phyloP scores from a whole-genome alignment of 345 rosid species.

The Eutrema heterophyllum region DNA sequence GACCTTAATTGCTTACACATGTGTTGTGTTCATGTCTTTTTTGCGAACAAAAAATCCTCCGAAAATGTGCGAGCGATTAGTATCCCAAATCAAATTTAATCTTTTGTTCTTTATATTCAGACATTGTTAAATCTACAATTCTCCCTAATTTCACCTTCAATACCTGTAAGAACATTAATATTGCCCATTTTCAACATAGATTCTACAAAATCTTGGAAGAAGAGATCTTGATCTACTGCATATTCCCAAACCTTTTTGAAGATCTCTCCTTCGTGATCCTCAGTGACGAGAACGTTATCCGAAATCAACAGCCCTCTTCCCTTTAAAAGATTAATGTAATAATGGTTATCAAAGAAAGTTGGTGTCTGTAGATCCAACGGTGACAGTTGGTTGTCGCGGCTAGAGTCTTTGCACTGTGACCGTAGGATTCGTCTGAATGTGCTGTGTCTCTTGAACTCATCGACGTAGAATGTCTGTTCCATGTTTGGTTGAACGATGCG shows the following conservation, averaged over 20 bases:
- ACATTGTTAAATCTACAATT: constrained; percentile 53
- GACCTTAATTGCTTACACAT: too few relatives aligned
- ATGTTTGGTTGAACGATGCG: constrained; percentile 37
- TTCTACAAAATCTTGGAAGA: constrained; percentile 45
- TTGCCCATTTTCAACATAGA: constrained; percentile 73
- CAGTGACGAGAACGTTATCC: constrained; percentile 46
- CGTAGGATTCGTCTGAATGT: constrained; percentile 42
- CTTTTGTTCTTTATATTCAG: not conserved
- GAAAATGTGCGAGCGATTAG: too few relatives aligned
- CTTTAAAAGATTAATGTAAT: constrained; percentile 51
- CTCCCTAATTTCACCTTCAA: constrained; percentile 52
- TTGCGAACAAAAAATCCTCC: too few relatives aligned
- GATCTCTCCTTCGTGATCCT: constrained; percentile 48
- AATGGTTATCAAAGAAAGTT: constrained; percentile 63
- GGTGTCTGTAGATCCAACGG: constrained; percentile 59
- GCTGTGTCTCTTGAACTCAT: constrained; percentile 46
- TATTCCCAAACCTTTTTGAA: constrained; percentile 44
- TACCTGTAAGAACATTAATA: constrained; percentile 48
- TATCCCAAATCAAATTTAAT: not conserved
- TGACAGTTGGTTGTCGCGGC: constrained; percentile 40
- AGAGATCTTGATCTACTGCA: constrained; percentile 45
- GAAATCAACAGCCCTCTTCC: constrained; percentile 65
- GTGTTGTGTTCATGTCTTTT: too few relatives aligned
- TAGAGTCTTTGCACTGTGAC: constrained; percentile 57
- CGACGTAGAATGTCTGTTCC: constrained; percentile 38